Conservation (phyloP, 2,329 filamentous ascomycete genomes). For the Aureobasidium sp. region DNA sequence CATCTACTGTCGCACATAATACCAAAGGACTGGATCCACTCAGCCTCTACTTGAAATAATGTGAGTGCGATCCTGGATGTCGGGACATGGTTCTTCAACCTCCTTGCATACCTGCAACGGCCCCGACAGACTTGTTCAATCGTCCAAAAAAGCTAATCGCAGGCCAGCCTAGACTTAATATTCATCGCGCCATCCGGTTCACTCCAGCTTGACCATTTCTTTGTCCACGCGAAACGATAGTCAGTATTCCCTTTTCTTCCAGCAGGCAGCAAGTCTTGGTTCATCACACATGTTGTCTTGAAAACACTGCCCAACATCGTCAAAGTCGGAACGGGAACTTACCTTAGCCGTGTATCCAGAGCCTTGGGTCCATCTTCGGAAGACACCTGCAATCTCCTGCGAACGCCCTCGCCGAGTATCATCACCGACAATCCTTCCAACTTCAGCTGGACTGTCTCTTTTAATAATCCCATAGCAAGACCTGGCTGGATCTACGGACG, state of each 20-base stretch:
- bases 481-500: constrained; percentile 9
- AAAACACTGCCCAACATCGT: constrained; percentile 5
- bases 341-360: constrained; percentile 17
- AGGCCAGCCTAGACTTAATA: constrained; percentile 7
- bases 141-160: constrained; percentile 7
- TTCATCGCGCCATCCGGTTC: constrained; percentile 6
- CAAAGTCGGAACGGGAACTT: constrained; percentile 7
- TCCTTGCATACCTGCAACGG: constrained; percentile 9
- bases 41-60: constrained; percentile 10
- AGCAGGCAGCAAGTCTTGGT: background rate
- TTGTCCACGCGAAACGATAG: constrained; percentile 12
- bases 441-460: constrained; percentile 11
- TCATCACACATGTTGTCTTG: constrained; percentile 11
- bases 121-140: background rate
- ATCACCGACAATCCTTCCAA: constrained; percentile 20
- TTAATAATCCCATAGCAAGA: constrained; percentile 15
- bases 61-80: constrained; percentile 10
- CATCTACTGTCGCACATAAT: constrained; percentile 12
- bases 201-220: constrained; percentile 9
- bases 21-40: constrained; percentile 11
- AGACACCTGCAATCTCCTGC: constrained; percentile 30
- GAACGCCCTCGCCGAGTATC: constrained; percentile 26
- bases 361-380: constrained; percentile 23
- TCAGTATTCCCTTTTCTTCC: background rate
- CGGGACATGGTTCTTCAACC: constrained; percentile 6